Conservation (phyloP, 2,329 filamentous ascomycete genomes). For the Aspergillus fumigatiaffinis region DNA sequence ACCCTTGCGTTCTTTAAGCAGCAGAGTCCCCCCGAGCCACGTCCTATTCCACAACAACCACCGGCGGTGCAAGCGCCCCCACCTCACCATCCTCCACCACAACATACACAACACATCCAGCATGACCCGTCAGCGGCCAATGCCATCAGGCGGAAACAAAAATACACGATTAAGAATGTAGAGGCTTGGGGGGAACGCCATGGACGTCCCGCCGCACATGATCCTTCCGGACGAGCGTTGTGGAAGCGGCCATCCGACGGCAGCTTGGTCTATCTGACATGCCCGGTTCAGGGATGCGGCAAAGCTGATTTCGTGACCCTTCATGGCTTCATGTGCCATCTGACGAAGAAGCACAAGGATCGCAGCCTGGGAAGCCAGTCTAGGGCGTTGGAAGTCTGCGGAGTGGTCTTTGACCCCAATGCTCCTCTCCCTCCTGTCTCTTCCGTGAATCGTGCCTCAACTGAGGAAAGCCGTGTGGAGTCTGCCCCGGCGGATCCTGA, state of each 20-base stretch:
- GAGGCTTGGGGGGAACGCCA: constrained; percentile 41
- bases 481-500: constrained; percentile 27
- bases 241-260: constrained; percentile 40
- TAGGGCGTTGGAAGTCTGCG: constrained; percentile 37
- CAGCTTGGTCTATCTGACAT: constrained; percentile 37
- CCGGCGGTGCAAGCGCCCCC: constrained; percentile 23
- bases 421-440: constrained; percentile 33
- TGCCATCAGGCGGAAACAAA: constrained; percentile 37
- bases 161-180: constrained; percentile 41
- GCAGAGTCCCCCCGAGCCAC: constrained; percentile 38
- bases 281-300: constrained; percentile 35
- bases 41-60: constrained; percentile 24
- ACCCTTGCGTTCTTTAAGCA: constrained; percentile 41
- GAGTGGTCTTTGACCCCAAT: constrained; percentile 36
- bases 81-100: constrained; percentile 17
- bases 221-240: constrained; percentile 34
- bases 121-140: constrained; percentile 25
- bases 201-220: constrained; percentile 38
- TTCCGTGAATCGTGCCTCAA: constrained; percentile 29
- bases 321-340: constrained; percentile 41
- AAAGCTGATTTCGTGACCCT: constrained; percentile 41
- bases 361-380: constrained; percentile 39
- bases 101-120: constrained; percentile 22
- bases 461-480: constrained; percentile 32
- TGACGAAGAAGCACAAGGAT: constrained; percentile 42